Evolutionary conservation across 2,329 filamentous ascomycete species (phyloP), one percentile per base, ranked within the genome.

Genomic region (Raffaelea deltoideospora): DNA sequence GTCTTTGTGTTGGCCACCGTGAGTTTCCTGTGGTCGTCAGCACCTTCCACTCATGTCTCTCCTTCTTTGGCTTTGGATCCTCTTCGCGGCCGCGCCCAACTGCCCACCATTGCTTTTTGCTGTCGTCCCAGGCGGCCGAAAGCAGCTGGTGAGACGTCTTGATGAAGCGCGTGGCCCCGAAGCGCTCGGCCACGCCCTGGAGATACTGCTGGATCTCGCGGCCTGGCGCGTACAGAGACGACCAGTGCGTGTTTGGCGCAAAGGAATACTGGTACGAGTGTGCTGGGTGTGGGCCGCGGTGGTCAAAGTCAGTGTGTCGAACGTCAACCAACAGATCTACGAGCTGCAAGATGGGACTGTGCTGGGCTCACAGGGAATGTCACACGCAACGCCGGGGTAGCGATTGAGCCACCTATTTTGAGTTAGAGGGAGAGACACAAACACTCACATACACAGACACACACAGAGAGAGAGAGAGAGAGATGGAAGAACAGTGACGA

Each of bases 241-340:
- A 64, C 68, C 68, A 72, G 39, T 65, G 47, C 4, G 67, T 63
- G 37, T 72, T 72, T 0, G 68, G 67, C 20, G 66, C 64, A 49
- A 67, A 72, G 0, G 65, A 59, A 45, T 68, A 71, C 41, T 68
- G 67, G 46, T 72, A 72, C 8, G 66, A 68, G 43, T 72, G 67
- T 7, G 63, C 57, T 51, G 30, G 5, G 10, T 3, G 43, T 72
- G 67, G 8, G 63, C 57, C 51, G 30, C 3, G 10, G 3, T 11
- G 10, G n/a, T 24, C 22, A 17, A n/a, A n/a, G 32, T 24, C 23
- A 26, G 20, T 26, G 6, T 11, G 5, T 20, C 27, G 26, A 15
- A 24, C 14, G 20, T 18, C 11, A 21, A 37, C n/a, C 7, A 28
- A 22, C 26, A 28, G 10, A 13, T 28, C 26, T 14, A 5, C 26